Evolutionary conservation across 306 rosid genomes (phyloP).

Genomic region (Mucuna pruriens): DNA sequence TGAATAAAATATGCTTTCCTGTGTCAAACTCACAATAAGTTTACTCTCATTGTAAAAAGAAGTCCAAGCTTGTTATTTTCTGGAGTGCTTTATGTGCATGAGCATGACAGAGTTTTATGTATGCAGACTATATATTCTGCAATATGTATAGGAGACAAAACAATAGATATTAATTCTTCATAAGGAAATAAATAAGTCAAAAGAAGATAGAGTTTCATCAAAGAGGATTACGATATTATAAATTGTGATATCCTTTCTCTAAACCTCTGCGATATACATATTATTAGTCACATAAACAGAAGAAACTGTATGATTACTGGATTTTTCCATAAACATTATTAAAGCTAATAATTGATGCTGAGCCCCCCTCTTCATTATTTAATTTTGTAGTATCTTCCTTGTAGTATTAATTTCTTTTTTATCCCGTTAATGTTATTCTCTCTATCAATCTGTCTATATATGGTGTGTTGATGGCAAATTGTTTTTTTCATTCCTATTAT

Average conservation of each 20-base stretch:
- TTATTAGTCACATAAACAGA: neutral
- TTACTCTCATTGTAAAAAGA: neutral
- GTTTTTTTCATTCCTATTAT: neutral
- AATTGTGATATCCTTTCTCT: neutral
- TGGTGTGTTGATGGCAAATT: neutral
- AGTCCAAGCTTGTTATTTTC: constrained; percentile 10
- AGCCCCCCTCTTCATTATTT: neutral
- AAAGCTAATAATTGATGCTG: neutral
- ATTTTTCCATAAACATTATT: constrained; percentile 15
- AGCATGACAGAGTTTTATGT: neutral
- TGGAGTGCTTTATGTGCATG: neutral
- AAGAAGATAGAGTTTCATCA: neutral
- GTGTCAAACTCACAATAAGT: neutral
- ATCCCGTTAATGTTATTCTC: neutral
- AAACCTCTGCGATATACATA: neutral
- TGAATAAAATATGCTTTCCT: neutral
- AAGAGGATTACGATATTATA: neutral
- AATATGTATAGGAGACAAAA: constrained; percentile 10
- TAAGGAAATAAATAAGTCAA: neutral
- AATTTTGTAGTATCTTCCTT: neutral
- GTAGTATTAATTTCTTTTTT: neutral
- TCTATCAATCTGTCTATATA: neutral
- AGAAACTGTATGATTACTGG: neutral
- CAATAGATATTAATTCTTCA: neutral
- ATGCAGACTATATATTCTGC: neutral